A percentile compares a stretch with the other conserved stretches of the same genome.
These are phyloP conservation scores for Heracleum sosnowskyi DNA, from an alignment of 129 eudicot species.

Conservation along the genomic window DNA sequence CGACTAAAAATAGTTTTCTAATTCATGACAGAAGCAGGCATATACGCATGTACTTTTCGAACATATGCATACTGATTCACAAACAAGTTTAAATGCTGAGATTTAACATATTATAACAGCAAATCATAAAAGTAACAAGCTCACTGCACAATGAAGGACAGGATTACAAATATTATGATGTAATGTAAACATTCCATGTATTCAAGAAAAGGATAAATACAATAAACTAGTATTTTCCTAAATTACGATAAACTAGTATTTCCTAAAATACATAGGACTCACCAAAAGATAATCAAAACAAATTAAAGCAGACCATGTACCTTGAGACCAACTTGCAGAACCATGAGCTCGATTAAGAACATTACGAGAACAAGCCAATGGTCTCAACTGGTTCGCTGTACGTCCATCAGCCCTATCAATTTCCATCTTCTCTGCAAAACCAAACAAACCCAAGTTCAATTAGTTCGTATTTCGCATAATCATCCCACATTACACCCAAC, in stretches of 20 bases:
- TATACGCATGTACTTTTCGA: neutral
- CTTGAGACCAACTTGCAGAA: constrained; percentile 90
- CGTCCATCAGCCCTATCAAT: constrained; percentile 75
- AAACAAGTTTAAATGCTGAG: neutral
- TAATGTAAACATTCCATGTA: neutral
- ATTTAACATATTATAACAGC: neutral
- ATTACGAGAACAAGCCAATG: constrained; percentile 56
- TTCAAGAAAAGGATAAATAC: neutral
- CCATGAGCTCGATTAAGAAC: constrained; percentile 88
- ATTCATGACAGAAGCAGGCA: neutral
- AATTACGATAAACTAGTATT: neutral
- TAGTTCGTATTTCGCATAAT: neutral
- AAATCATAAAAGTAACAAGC: neutral
- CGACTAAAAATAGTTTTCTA: neutral
- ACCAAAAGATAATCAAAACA: neutral
- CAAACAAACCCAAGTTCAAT: neutral
- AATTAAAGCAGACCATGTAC: constrained; percentile 19
- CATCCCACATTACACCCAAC: neutral
- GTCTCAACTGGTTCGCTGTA: constrained; percentile 56
- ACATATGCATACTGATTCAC: neutral
- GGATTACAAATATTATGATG: neutral
- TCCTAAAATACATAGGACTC: neutral
- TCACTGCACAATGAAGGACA: neutral
- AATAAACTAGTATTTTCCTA: neutral
- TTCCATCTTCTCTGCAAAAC: constrained; percentile 32